Evolutionary conservation across 2,329 filamentous ascomycete genomes (phyloP).

Genomic region (Ceratocystis cubensis): DNA sequence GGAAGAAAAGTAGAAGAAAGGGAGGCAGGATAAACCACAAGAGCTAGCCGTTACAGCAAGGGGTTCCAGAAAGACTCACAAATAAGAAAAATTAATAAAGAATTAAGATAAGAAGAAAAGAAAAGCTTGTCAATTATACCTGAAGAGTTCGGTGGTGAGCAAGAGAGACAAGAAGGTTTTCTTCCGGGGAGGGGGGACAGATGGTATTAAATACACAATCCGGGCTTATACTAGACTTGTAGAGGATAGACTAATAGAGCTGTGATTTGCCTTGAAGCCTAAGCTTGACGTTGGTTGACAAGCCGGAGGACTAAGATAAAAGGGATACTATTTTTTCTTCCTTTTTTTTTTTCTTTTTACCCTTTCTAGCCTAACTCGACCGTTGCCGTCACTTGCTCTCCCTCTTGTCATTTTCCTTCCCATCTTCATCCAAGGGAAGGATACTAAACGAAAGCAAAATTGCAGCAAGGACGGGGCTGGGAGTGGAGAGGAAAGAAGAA

Average conservation of each 20-base stretch:
- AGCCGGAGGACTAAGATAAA: neutral
- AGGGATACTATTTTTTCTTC: neutral
- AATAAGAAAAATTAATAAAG: conserved; percentile 10
- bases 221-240: neutral
- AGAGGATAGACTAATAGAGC: neutral
- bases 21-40: neutral
- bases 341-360: neutral
- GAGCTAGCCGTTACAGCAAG: neutral
- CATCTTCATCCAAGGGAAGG: neutral
- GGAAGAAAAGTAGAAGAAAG: neutral
- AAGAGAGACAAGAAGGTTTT: neutral
- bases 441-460: neutral
- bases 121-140: conserved; percentile 11
- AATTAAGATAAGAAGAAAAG: conserved; percentile 13
- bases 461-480: conserved; percentile 1
- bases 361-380: neutral
- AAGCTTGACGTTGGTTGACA: neutral
- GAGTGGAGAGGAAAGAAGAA: neutral
- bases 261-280: neutral
- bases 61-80: neutral
- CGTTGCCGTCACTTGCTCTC: neutral
- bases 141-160: neutral
- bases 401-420: neutral
- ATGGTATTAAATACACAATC: conserved; percentile 9
- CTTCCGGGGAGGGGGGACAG: conserved; percentile 1